phyloP scores from a whole-genome alignment of 2,329 filamentous ascomycete genomes.

The Berkeleyomyces rouxiae region DNA sequence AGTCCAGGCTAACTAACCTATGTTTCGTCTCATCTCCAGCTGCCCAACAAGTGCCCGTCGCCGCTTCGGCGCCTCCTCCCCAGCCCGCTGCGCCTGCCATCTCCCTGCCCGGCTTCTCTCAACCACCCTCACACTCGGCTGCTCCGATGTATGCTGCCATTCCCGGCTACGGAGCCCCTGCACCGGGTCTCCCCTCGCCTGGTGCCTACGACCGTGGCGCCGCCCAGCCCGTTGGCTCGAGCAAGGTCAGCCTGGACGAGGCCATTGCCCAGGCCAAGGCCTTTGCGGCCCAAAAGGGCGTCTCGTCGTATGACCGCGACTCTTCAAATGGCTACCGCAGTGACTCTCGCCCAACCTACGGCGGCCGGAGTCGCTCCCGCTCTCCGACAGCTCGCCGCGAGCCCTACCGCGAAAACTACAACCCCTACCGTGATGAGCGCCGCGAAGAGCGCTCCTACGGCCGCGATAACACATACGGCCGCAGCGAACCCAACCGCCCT shows the following conservation, averaged over 20 bases:
- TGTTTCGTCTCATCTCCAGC: background rate
- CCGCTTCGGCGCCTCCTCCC: conserved; percentile 1
- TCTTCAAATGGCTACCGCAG: conserved; percentile 16
- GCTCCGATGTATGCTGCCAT: conserved; percentile 5
- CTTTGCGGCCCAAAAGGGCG: conserved; percentile 63
- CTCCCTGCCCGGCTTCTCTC: conserved; percentile 4
- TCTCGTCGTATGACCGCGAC: conserved; percentile 42
- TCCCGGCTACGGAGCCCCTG: conserved; percentile 3
- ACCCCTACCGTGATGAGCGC: conserved; percentile 73
- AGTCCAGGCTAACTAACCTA: background rate
- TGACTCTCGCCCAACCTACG: conserved; percentile 23
- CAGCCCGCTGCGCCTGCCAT: background rate
- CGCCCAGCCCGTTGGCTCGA: background rate
- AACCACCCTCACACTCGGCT: conserved; percentile 7
- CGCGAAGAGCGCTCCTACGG: conserved; percentile 45
- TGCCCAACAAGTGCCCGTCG: conserved; percentile 10
- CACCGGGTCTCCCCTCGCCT: conserved; percentile 1
- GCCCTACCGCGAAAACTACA: conserved; percentile 57
- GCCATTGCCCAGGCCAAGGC: conserved; percentile 72
- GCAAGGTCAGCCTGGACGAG: conserved; percentile 28
- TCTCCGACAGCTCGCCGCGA: conserved; percentile 54
- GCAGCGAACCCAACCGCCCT: conserved; percentile 58
- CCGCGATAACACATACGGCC: conserved; percentile 30
- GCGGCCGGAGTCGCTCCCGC: conserved; percentile 46
- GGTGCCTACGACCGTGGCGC: background rate